These are phyloP conservation scores for Albugo candida DNA, from an alignment of 352 stramenopile genomes.

Conservation along the genomic window DNA sequence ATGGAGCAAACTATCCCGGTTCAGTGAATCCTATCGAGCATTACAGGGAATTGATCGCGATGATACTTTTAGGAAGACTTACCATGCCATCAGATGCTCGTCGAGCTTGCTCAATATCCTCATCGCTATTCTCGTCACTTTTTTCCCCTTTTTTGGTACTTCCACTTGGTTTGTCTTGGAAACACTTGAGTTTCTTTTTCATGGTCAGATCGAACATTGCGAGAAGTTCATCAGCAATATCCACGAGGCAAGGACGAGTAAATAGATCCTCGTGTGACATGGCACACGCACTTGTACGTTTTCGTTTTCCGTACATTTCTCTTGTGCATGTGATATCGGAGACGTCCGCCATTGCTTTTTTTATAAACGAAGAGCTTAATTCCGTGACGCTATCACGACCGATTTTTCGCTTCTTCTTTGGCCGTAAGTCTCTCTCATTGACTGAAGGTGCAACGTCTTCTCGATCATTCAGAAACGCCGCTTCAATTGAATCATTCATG, in stretches of 20 bases:
- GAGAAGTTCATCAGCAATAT: constrained; percentile 41
- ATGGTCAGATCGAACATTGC: constrained; percentile 68
- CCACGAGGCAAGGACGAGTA: constrained; percentile 22
- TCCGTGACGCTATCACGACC: constrained; percentile 60
- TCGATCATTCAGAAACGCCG: constrained; percentile 26
- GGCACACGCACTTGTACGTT: too few relatives aligned
- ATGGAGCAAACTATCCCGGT: too few relatives aligned
- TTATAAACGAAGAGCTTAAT: constrained; percentile 49
- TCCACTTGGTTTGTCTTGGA: neutral
- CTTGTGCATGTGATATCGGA: constrained; percentile 47
- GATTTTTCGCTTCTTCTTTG: constrained; percentile 71
- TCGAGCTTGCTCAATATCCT: constrained; percentile 46
- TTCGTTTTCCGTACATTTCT: constrained; percentile 12
- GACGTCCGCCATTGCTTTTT: constrained; percentile 55
- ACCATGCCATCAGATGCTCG: constrained; percentile 7
- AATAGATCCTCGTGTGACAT: constrained; percentile 24
- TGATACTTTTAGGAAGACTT: too few relatives aligned
- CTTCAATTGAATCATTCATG: constrained; percentile 44
- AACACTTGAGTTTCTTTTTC: constrained; percentile 27
- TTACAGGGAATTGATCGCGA: too few relatives aligned
- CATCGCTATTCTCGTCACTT: constrained; percentile 10
- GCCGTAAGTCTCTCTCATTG: constrained; percentile 10
- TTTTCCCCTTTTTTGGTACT: neutral
- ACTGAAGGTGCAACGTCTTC: constrained; percentile 4
- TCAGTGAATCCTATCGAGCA: too few relatives aligned